A percentile compares a stretch with the other conserved stretches of the same genome.
These are phyloP conservation scores for Kwoniella heveanensis DNA, from an alignment of 768 basidiomycete genomes.

Conservation along the genomic window DNA sequence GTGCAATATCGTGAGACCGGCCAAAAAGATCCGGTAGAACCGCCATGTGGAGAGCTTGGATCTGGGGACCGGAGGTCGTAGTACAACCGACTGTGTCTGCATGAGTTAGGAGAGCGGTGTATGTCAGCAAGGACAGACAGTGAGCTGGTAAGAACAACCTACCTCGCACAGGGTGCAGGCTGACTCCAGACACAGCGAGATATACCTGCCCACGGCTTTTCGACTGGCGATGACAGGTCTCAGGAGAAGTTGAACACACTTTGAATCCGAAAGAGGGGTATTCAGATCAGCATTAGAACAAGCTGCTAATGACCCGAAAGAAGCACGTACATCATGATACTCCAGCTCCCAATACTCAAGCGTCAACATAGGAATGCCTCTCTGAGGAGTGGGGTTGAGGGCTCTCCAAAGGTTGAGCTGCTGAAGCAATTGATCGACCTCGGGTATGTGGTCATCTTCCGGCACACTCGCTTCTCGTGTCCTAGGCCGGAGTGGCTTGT, in stretches of 20 bases:
- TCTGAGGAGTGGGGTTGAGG: slow-evolving; percentile 24
- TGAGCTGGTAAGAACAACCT: not conserved
- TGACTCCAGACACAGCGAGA: slow-evolving; percentile 32
- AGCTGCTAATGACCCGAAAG: not conserved
- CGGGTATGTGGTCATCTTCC: slow-evolving; percentile 19
- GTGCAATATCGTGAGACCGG: slow-evolving; percentile 41
- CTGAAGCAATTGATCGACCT: slow-evolving; percentile 30
- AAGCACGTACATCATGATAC: slow-evolving; percentile 35
- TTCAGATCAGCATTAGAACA: too few species aligned
- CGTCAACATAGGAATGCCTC: slow-evolving; percentile 33
- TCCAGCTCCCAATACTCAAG: slow-evolving; percentile 33
- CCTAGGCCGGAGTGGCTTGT: slow-evolving; percentile 27
- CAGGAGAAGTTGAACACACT: slow-evolving; percentile 42
- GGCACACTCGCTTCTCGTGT: slow-evolving; percentile 3
- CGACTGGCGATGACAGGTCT: slow-evolving; percentile 35
- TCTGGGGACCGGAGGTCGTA: slow-evolving; percentile 15
- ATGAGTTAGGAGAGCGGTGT: not conserved
- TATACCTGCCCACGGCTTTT: slow-evolving; percentile 24
- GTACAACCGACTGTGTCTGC: slow-evolving; percentile 19
- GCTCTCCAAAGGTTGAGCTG: slow-evolving; percentile 30
- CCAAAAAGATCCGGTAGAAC: slow-evolving; percentile 39
- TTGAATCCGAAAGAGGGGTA: too few species aligned
- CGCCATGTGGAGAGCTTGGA: slow-evolving; percentile 29
- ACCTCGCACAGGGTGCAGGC: slow-evolving; percentile 40
- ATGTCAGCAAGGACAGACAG: not conserved